Evolutionary conservation across 176 grass and related monocot genomes (phyloP).

Genomic region (Echinochloa phyllopogon): DNA sequence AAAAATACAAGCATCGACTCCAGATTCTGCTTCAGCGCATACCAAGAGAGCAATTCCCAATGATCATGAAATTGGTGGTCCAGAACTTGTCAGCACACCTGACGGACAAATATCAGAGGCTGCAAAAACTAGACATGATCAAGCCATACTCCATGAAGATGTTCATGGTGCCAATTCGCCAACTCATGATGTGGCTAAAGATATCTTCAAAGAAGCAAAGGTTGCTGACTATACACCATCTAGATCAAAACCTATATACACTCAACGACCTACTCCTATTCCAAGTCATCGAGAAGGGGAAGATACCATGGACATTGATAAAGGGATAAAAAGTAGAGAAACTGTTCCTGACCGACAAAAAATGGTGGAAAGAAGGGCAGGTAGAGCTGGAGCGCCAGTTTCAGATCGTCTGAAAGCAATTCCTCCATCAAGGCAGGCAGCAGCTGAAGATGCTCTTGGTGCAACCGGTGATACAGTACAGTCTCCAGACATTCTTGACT

Average conservation of each 20-base stretch:
- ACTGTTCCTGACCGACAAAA: conserved; percentile 17
- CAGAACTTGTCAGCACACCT: conserved; percentile 3
- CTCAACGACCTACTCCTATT: background rate
- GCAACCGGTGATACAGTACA: conserved; percentile 6
- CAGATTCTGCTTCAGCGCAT: conserved; percentile 31
- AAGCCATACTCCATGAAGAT: conserved; percentile 23
- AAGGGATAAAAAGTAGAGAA: conserved; percentile 27
- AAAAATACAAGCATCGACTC: conserved; percentile 31
- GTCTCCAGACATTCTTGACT: conserved; percentile 1
- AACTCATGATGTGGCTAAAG: conserved; percentile 16
- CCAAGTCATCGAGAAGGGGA: conserved; percentile 33
- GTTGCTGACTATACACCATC: conserved; percentile 37
- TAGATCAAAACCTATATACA: background rate
- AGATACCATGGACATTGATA: background rate
- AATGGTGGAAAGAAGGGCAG: conserved; percentile 31
- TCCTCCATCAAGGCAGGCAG: conserved; percentile 26
- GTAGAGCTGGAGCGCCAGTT: background rate
- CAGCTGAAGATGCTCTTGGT: conserved; percentile 25
- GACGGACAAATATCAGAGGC: conserved; percentile 33
- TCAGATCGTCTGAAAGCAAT: conserved; percentile 25
- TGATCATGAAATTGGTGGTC: conserved; percentile 27
- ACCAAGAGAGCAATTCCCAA: conserved; percentile 25
- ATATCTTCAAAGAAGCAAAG: conserved; percentile 29
- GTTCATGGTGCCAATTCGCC: background rate
- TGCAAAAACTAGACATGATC: conserved; percentile 22